Evolutionary conservation across 2,329 filamentous ascomycete genomes (phyloP).

Genomic region (Penicillium frequentans): DNA sequence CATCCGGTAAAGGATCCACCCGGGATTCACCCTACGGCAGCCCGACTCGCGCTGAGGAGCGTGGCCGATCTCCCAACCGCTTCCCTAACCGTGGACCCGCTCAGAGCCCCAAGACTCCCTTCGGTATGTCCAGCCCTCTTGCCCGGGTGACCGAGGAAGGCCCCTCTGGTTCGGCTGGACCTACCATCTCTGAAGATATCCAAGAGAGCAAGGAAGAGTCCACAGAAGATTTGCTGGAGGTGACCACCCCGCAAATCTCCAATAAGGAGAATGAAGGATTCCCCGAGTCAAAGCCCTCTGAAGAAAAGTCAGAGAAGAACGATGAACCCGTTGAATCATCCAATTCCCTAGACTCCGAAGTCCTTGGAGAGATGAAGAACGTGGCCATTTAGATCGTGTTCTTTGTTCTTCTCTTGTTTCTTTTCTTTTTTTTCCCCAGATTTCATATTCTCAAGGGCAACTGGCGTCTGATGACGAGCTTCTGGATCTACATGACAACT

Average conservation of each 20-base stretch:
- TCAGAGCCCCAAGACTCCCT: constrained; percentile 46
- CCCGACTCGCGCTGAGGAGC: constrained; percentile 46
- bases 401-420: constrained; percentile 6
- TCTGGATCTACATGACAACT: constrained; percentile 25
- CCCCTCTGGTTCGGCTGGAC: constrained; percentile 38
- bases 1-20: constrained; percentile 47
- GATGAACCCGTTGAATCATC: constrained; percentile 27
- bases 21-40: constrained; percentile 55
- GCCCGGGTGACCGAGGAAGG: constrained; percentile 48
- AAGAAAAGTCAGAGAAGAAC: constrained; percentile 33
- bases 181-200: constrained; percentile 33
- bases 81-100: constrained; percentile 45
- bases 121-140: constrained; percentile 47
- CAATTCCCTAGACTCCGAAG: constrained; percentile 37
- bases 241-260: constrained; percentile 37
- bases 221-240: constrained; percentile 42
- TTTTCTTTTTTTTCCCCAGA: constrained; percentile 9
- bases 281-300: constrained; percentile 21
- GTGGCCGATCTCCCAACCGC: constrained; percentile 50
- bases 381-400: constrained; percentile 41
- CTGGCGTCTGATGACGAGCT: constrained; percentile 24
- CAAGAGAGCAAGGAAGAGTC: constrained; percentile 33
- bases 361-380: constrained; percentile 50
- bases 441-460: constrained; percentile 17
- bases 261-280: constrained; percentile 36